phyloP scores from a whole-genome alignment of 176 grass and related monocot genomes.

The Hordeum marinum region DNA sequence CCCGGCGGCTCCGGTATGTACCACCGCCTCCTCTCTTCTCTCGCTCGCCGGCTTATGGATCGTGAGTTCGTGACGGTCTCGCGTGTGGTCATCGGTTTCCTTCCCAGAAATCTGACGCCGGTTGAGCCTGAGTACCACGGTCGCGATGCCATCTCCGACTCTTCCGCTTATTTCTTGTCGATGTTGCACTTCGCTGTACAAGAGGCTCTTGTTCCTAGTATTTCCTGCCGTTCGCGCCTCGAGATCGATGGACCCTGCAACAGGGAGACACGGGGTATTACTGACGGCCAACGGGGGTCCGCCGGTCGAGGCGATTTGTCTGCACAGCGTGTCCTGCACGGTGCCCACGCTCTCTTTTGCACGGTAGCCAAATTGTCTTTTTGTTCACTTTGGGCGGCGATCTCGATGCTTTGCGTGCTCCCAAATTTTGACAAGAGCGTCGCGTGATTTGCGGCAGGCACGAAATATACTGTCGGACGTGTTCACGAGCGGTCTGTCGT shows the following conservation, averaged over 20 bases:
- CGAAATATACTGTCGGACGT: too few relatives aligned
- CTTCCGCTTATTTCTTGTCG: not conserved
- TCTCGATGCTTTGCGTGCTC: not conserved
- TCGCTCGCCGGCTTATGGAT: not conserved
- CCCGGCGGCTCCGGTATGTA: conserved; percentile 24
- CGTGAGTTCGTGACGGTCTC: not conserved
- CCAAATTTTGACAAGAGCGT: too few relatives aligned
- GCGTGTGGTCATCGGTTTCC: not conserved
- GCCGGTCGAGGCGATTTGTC: not conserved
- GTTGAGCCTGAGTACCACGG: too few relatives aligned
- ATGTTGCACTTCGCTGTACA: too few relatives aligned
- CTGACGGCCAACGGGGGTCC: not conserved
- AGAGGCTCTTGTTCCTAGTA: not conserved
- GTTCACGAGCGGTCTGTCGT: too few relatives aligned
- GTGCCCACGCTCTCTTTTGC: too few relatives aligned
- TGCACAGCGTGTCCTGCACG: not conserved
- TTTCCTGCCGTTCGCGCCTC: not conserved
- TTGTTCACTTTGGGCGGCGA: not conserved
- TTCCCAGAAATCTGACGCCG: not conserved
- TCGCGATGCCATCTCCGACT: not conserved
- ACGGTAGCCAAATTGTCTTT: not conserved
- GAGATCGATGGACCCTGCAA: not conserved
- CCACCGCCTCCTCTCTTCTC: not conserved
- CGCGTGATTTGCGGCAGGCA: too few relatives aligned
- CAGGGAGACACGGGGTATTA: not conserved